Base-by-base conservation (phyloP, 192 early-diverging fungal genomes). In the Entomortierella parvispora region DNA sequence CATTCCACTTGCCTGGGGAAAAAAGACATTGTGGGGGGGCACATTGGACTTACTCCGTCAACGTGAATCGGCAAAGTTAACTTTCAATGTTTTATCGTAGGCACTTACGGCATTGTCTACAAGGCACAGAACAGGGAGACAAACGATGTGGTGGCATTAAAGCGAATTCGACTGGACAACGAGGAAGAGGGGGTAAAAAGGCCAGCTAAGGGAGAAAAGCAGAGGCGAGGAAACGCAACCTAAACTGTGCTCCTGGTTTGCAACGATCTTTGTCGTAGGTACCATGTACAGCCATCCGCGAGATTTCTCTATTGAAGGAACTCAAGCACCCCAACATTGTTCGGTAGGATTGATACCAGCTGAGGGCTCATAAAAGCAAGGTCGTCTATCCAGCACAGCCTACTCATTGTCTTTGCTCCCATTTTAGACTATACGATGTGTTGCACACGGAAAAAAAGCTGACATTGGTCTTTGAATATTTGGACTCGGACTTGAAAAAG, bases 401-500 rank as follows among this genome's bases (percentile, higher is more conserved):
- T 12, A 40, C 17, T 20, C 7, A 40, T 12, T 5, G 37, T 12
- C 12, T 50, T 62, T 28, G 1, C 37, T 47, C 28, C 58, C 32
- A 40, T 47, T 71, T 79, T 57, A 91, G 94, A 54, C 85, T 99
- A 29, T 96, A 98, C 76, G 97, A 99, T 85, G 97, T 99, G 42
- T 79, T 93, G 64, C 97, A 99, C 77, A 98, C 96, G 15, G 97
- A 99, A 76, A 95, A 96, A 84, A 99, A 96, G 82, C 81, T 99
- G 52, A 98, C 95, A 32, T 87, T 99, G 56, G 96, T 99, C 29
- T 99, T 99, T 86, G 98, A 99, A 81, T 98, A 93, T 80, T 82
- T 99, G 86, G 97, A 99, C 81, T 95, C 95, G 45, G 98, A 99
- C 81, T 83, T 99, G 79, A 99, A 99, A 69, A 99, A 99, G 89